Evolutionary conservation across 2,329 filamentous ascomycete genomes (phyloP), one percentile per base, ranked within the genome.

Genomic region (Phoma herbarum): DNA sequence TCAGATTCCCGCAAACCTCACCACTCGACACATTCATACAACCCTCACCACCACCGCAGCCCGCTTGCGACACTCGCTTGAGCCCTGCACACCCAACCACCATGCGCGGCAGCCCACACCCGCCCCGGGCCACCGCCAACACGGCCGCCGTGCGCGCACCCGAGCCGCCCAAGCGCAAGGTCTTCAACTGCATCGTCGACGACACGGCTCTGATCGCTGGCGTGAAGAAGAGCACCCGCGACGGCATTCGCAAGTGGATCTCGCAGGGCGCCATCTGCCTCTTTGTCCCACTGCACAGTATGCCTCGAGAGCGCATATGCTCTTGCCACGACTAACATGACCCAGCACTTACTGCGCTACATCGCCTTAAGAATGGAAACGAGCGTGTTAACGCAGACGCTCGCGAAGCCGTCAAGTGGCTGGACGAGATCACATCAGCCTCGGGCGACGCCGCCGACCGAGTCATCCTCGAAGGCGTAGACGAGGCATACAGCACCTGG

Each of bases 111-210:
- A 71, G 71, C 65, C 66, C 68, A 28, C 65, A 69, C 44, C 69
- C 71, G 47, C 63, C 67, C 31, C 72, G 75, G 67, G 62, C 54
- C 29, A 67, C 68, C 59, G 66, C 69, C 61, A 69, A 70, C 35
- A 65, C 59, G 11, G 55, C 55, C 51, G 64, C 68, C 55, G 52
- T 67, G 65, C 69, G 69, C 58, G 54, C 67, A 23, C 68, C 67
- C 61, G 70, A 73, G 55, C 70, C 62, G 55, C 73, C 75, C 31
- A 63, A 63, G 63, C 78, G 80, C 64, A 83, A 82, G 74, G 68
- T 83, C 57, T 83, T 84, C 78, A 83, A 83, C 75, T 83, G 81
- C 70, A 83, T 83, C 63, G 80, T 83, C 63, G 82, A 84, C 67
- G 82, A 83, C 64, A 81, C 79, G 20, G 81, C 82, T 29, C 68